Evolutionary conservation across 768 basidiomycete genomes (phyloP).

Genomic region (Chiua virens): DNA sequence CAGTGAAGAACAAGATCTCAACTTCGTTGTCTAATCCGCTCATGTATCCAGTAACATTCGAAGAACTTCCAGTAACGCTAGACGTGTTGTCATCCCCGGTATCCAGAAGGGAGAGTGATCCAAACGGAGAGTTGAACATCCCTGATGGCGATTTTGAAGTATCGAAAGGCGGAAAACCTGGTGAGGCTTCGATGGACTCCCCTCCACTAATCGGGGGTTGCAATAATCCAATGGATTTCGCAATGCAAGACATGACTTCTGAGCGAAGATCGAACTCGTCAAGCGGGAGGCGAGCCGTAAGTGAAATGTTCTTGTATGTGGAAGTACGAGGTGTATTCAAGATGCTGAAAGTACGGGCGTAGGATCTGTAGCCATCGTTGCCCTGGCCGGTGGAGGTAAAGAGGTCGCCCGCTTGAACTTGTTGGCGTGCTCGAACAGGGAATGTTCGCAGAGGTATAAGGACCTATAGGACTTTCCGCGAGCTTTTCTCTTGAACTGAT

Average conservation of each 20-base stretch:
- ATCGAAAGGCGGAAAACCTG: constrained; percentile 53
- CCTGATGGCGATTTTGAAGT: constrained; percentile 34
- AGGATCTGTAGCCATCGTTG: constrained; percentile 46
- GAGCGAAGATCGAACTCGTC: constrained; percentile 94
- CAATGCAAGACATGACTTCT: constrained; percentile 96
- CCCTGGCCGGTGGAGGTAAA: constrained; percentile 54
- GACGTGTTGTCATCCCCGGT: constrained; percentile 66
- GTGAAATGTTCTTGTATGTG: constrained; percentile 25
- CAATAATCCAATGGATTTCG: constrained; percentile 92
- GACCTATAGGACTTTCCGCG: constrained; percentile 23
- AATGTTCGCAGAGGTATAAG: constrained; percentile 21
- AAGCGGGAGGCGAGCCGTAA: constrained; percentile 32
- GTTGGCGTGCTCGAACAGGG: constrained; percentile 39
- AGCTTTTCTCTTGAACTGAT: constrained; percentile 23
- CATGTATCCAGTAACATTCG: constrained; percentile 54
- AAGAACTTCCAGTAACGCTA: constrained; percentile 61
- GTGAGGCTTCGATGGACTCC: constrained; percentile 67
- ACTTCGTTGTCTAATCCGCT: constrained; percentile 94
- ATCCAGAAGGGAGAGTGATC: constrained; percentile 72
- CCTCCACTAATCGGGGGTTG: constrained; percentile 78
- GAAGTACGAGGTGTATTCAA: constrained; percentile 50
- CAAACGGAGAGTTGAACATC: constrained; percentile 64
- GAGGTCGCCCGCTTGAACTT: constrained; percentile 78
- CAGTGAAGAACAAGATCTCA: constrained; percentile 90
- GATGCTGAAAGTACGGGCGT: constrained; percentile 49